Evolutionary conservation across 352 stramenopile genomes (phyloP).

Genomic region (Phytophthora foliorum): DNA sequence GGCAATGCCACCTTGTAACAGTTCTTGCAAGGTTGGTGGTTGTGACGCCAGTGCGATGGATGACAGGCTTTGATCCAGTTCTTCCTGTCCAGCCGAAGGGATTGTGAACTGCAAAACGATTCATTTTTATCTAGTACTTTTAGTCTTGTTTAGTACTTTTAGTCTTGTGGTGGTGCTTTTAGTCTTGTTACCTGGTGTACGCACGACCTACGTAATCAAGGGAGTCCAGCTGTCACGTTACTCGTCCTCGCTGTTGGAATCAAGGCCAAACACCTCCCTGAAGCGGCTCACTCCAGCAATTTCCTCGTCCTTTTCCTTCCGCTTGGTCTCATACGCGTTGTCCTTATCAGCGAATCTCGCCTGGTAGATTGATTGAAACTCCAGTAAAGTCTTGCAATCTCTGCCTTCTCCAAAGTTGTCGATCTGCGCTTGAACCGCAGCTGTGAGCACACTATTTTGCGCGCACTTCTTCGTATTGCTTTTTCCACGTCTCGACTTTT

Average conservation of each 20-base stretch:
- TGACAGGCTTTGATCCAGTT: too few species aligned
- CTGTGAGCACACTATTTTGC: too few species aligned
- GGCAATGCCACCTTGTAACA: conserved; percentile 7
- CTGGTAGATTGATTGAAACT: conserved; percentile 3
- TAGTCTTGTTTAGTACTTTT: background rate
- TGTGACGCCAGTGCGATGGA: too few species aligned
- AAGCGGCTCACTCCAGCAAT: background rate
- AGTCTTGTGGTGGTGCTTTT: background rate
- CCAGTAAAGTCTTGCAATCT: background rate
- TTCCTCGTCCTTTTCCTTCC: conserved; percentile 4
- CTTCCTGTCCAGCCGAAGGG: background rate
- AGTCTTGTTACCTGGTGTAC: too few species aligned
- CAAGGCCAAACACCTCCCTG: background rate
- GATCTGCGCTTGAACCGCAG: too few species aligned
- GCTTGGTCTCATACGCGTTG: conserved; percentile 2
- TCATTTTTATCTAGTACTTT: conserved; percentile 8
- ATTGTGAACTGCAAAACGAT: background rate
- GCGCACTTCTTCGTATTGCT: background rate
- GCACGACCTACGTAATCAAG: too few species aligned
- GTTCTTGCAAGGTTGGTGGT: conserved; percentile 8
- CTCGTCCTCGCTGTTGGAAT: conserved; percentile 11
- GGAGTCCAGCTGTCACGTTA: too few species aligned
- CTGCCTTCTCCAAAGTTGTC: too few species aligned
- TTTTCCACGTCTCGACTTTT: background rate
- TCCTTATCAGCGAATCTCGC: conserved; percentile 5